Evolutionary conservation across 2,329 filamentous ascomycete species (phyloP).

Genomic region (Neoascochyta sp.): DNA sequence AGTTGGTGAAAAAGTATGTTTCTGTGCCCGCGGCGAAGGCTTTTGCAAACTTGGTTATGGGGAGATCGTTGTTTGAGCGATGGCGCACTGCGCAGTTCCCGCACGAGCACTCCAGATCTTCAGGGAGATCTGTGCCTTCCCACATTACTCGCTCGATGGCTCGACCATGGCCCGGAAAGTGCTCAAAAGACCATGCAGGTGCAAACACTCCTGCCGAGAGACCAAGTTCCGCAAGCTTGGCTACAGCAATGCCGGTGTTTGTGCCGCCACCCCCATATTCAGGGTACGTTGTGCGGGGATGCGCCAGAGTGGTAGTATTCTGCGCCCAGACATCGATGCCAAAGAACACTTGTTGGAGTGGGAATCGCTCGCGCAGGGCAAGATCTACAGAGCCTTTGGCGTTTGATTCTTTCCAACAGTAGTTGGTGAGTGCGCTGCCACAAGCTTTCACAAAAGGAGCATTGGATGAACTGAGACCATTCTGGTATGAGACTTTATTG

Average conservation of each 20-base stretch:
- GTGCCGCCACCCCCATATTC: constrained; percentile 41
- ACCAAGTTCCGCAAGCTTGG: constrained; percentile 33
- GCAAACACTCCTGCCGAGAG: constrained; percentile 45
- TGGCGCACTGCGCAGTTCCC: constrained; percentile 18
- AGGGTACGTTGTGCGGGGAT: constrained; percentile 39
- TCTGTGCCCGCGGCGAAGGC: constrained; percentile 34
- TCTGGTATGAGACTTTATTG: constrained; percentile 46
- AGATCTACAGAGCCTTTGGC: constrained; percentile 24
- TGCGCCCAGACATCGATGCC: constrained; percentile 49
- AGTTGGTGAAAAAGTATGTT: constrained; percentile 40
- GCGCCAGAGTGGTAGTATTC: constrained; percentile 29
- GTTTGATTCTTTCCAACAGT: constrained; percentile 40
- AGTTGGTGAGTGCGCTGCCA: constrained; percentile 45
- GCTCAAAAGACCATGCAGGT: constrained; percentile 48
- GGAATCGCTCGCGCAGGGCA: constrained; percentile 20
- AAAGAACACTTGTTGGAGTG: constrained; percentile 34
- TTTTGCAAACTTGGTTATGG: constrained; percentile 28
- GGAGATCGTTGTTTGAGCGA: constrained; percentile 17
- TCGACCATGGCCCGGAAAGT: constrained; percentile 33
- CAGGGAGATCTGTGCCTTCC: constrained; percentile 29
- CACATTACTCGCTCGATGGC: constrained; percentile 35
- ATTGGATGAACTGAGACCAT: constrained; percentile 42
- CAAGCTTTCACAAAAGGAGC: constrained; percentile 38
- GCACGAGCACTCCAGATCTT: constrained; percentile 33
- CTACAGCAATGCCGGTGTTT: constrained; percentile 41